phyloP scores from a whole-genome alignment of 2,329 filamentous ascomycete genomes.

The Sordariomycetes sp. region DNA sequence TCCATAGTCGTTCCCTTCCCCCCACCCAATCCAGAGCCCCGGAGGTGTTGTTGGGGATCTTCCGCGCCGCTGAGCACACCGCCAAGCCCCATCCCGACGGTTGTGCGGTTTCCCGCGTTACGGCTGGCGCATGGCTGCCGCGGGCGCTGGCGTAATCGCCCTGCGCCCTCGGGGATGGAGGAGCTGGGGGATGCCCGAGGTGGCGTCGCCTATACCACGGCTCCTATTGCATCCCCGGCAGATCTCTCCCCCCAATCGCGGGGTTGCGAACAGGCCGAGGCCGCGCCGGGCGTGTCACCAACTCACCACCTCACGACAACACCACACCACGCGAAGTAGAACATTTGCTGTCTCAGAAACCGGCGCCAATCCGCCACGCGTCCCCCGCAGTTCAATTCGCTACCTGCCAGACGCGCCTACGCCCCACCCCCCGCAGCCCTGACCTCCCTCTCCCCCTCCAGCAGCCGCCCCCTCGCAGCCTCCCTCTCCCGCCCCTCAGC shows the following conservation, averaged over 20 bases:
- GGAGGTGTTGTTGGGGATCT: neutral
- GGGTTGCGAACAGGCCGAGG: too few species aligned
- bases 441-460: conserved; percentile 58
- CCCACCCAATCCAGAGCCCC: neutral
- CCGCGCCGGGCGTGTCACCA: too few species aligned
- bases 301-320: too few species aligned
- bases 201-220: too few species aligned
- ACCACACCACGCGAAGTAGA: too few species aligned
- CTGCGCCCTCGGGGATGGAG: too few species aligned
- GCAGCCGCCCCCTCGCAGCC: conserved; percentile 47
- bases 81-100: neutral
- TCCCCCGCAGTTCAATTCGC: neutral
- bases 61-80: neutral
- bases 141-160: too few species aligned
- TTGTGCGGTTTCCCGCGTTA: too few species aligned
- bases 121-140: too few species aligned
- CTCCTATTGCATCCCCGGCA: too few species aligned
- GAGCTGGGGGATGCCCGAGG: too few species aligned
- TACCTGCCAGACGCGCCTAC: conserved; percentile 11
- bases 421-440: conserved; percentile 54
- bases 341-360: neutral
- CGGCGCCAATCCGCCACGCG: neutral
- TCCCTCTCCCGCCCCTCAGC: conserved; percentile 47
- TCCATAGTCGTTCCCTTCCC: neutral
- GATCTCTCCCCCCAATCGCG: too few species aligned